These are phyloP conservation scores for Murraya paniculata DNA, from an alignment of 345 rosid genomes.

Conservation along the genomic window DNA sequence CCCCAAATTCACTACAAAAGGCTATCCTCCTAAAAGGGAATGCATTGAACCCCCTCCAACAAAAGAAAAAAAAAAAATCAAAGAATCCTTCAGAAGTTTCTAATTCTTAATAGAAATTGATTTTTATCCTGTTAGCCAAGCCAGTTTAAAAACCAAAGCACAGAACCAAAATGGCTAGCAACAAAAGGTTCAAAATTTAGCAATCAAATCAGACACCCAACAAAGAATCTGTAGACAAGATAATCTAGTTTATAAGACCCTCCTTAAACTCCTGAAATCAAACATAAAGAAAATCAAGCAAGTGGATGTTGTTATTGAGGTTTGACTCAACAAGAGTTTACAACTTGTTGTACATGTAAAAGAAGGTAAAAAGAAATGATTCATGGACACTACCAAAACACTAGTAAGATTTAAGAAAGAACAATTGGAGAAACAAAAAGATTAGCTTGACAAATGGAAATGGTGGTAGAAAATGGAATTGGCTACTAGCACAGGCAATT, in stretches of 20 bases:
- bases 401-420: conserved; percentile 9
- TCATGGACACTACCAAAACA: conserved; percentile 19
- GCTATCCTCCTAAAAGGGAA: conserved; percentile 17
- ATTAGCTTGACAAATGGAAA: conserved; percentile 35
- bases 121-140: conserved; percentile 18
- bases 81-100: conserved; percentile 38
- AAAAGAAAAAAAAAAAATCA: conserved; percentile 23
- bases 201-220: conserved; percentile 18
- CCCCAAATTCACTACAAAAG: conserved; percentile 20
- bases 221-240: conserved; percentile 31
- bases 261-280: conserved; percentile 21
- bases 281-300: conserved; percentile 21
- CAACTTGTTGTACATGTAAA: background rate
- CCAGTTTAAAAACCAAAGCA: conserved; percentile 29
- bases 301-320: conserved; percentile 17
- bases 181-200: conserved; percentile 36
- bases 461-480: conserved; percentile 38
- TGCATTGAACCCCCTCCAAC: conserved; percentile 15
- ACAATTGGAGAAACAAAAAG: conserved; percentile 38
- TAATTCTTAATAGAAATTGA: conserved; percentile 33
- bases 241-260: conserved; percentile 18
- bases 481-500: conserved; percentile 47
- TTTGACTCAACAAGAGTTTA: conserved; percentile 30
- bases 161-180: conserved; percentile 26
- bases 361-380: conserved; percentile 24